Percentiles rank a stretch among this genome's conserved stretches.
These are phyloP conservation scores for Botryobasidium botryosum DNA, from an alignment of 768 basidiomycete species.

Conservation along the genomic window DNA sequence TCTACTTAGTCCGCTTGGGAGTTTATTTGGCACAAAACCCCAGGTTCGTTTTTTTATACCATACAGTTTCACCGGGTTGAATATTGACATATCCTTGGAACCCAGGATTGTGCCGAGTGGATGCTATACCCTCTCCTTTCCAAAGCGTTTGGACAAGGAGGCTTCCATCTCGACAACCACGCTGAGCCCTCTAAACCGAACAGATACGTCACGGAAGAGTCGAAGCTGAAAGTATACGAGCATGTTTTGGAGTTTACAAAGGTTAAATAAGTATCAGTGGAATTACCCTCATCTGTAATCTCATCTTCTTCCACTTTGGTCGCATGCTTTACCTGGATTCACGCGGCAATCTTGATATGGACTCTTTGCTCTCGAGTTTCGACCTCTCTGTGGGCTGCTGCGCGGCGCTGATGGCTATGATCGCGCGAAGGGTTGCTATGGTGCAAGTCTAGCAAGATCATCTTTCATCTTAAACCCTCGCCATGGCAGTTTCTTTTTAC, in stretches of 20 bases:
- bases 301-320: too few relatives aligned
- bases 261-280: too few relatives aligned
- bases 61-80: background rate
- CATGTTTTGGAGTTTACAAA: background rate
- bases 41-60: background rate
- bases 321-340: too few relatives aligned
- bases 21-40: background rate
- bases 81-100: background rate
- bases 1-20: background rate
- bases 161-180: slow-evolving; percentile 7
- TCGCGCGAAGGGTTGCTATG: too few relatives aligned
- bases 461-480: too few relatives aligned
- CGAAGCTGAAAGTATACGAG: background rate
- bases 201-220: background rate
- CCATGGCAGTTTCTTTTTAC: too few relatives aligned
- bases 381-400: too few relatives aligned
- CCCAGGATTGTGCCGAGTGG: slow-evolving; percentile 6
- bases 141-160: background rate
- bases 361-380: too few relatives aligned
- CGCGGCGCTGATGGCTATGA: too few relatives aligned
- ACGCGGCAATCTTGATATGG: too few relatives aligned
- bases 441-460: too few relatives aligned
- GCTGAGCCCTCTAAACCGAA: background rate
- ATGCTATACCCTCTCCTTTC: background rate
- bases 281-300: too few relatives aligned